Evolutionary conservation across 768 basidiomycete genomes (phyloP), one percentile per base, ranked within the genome.

Genomic region (Pholiota molesta): DNA sequence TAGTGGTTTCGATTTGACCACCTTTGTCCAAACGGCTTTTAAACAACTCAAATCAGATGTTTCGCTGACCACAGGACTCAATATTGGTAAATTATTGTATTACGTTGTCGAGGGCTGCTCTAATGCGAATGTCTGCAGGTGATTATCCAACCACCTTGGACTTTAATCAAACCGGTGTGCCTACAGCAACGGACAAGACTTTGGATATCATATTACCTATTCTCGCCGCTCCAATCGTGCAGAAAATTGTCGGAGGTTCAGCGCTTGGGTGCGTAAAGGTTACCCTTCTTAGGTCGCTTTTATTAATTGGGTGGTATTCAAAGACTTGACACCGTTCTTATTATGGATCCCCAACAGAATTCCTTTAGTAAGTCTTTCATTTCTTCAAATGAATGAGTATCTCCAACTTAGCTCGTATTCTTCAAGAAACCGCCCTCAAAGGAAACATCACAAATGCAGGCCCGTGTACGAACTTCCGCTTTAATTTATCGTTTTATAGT

Each of bases 141-240:
- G 79, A 87, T 44, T 92, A 91, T 65, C 62, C 74, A 51, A 91
- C 90, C 4, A 81, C 81, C 7, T 71, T 92, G 58, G 73, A 81
- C n/a, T 90, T 88, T 68, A 80, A 78, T 6, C 90, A 92, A 67
- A 66, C 68, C 28, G 71, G 70, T 45, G 80, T 92, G 17, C 80
- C 84, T 1, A 87, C 84, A 17, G 68, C 73, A 26, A 91, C 90
- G 0, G 90, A 91, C 68, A 69, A 79, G 17, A 85, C 79, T 47
- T 75, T 92, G 59, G 77, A 88, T 63, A 72, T 88, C 37, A 84
- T 92, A 56, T 77, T 92, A 6, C 90, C 89, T 6, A 68, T 89
- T 44, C 81, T 92, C 60, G 90, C 90, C 0, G 79, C 84, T 56
- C 90, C 90, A 4, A 90, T 92, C 59, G 90, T 92, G 5, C 88